These are phyloP conservation scores for Garcia nutans DNA, from an alignment of 345 rosid genomes.

Conservation along the genomic window DNA sequence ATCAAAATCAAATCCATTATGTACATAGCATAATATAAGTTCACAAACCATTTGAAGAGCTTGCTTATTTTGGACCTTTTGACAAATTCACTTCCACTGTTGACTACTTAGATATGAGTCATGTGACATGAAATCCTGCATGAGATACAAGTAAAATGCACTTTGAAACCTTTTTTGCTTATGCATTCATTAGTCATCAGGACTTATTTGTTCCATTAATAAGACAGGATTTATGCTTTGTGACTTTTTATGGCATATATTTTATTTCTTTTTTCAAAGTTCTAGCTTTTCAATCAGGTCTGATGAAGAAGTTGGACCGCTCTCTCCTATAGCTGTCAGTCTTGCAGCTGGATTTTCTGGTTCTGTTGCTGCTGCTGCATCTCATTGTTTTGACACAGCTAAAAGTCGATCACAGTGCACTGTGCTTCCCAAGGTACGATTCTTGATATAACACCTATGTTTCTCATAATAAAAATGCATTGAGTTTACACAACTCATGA, in stretches of 20 bases:
- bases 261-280: slow-evolving; percentile 1
- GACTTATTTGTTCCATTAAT: background rate
- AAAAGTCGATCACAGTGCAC: slow-evolving; percentile 74
- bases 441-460: background rate
- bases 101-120: background rate
- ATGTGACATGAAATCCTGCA: too few species aligned
- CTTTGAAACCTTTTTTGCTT: background rate
- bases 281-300: slow-evolving; percentile 40
- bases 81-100: background rate
- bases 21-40: background rate
- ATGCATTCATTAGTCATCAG: background rate
- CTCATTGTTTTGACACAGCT: slow-evolving; percentile 91
- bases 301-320: slow-evolving; percentile 72
- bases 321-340: slow-evolving; percentile 66
- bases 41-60: background rate
- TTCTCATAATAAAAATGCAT: background rate
- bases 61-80: background rate
- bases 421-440: slow-evolving; percentile 78
- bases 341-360: slow-evolving; percentile 85
- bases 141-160: background rate
- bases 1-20: background rate
- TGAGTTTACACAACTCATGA: background rate
- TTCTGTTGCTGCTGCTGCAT: slow-evolving; percentile 80
- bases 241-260: background rate
- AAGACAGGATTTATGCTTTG: background rate